A percentile compares a stretch with the other conserved stretches of the same genome.
Evolutionary conservation across 2,329 filamentous ascomycete species (phyloP).

Genomic region (Alternaria sp.): DNA sequence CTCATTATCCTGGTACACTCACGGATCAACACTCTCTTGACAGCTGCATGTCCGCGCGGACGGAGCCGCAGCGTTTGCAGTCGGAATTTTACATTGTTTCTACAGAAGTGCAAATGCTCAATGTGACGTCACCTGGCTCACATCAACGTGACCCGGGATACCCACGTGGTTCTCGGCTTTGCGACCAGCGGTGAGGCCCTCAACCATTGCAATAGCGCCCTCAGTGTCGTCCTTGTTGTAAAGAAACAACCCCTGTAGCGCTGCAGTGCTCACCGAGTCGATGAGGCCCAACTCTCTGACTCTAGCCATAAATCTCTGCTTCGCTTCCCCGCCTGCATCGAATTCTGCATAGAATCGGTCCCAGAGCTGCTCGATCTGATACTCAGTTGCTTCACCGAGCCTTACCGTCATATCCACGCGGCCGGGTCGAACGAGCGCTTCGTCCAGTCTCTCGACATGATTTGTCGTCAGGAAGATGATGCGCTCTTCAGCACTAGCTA

Average conservation of each 20-base stretch:
- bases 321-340: slow-evolving; percentile 70
- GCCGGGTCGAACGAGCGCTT: slow-evolving; percentile 88
- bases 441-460: slow-evolving; percentile 87
- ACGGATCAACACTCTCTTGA: slow-evolving; percentile 2
- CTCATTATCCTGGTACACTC: slow-evolving; percentile 1
- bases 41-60: slow-evolving; percentile 8
- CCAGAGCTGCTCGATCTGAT: slow-evolving; percentile 90
- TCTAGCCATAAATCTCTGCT: slow-evolving; percentile 73
- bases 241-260: slow-evolving; percentile 91
- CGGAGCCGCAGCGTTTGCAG: not conserved
- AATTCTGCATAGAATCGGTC: slow-evolving; percentile 92
- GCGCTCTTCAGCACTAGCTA: slow-evolving; percentile 93
- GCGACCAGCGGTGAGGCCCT: slow-evolving; percentile 60
- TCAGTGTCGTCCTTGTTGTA: slow-evolving; percentile 93
- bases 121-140: slow-evolving; percentile 23
- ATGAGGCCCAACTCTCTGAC: slow-evolving; percentile 77
- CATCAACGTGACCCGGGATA: slow-evolving; percentile 43
- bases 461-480: slow-evolving; percentile 96
- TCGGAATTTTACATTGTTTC: not conserved
- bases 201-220: slow-evolving; percentile 83
- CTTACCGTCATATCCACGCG: slow-evolving; percentile 92
- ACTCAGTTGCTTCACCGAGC: slow-evolving; percentile 85
- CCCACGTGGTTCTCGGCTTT: slow-evolving; percentile 41
- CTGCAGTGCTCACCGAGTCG: slow-evolving; percentile 81
- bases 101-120: slow-evolving; percentile 10